Base-by-base conservation (phyloP, 1,139 yeast genomes). In the Saccharomycopsis phalli region DNA sequence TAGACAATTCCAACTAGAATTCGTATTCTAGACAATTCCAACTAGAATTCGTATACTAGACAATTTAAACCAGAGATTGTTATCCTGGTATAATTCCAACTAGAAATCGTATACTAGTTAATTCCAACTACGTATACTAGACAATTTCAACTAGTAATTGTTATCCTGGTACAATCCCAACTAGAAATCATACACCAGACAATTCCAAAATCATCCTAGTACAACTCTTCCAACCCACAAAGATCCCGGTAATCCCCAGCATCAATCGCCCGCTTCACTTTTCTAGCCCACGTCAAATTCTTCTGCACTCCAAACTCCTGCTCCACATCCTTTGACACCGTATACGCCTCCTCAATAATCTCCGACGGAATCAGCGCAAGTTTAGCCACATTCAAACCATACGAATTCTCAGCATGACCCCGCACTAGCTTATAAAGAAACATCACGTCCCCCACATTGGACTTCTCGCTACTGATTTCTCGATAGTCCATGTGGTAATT, bases 401-500 rank as follows among this genome's bases (percentile, higher is more conserved):
- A 83, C 48, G 84, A 81, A 47, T 75, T 74, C 31, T 68, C 65
- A 29, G 83, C 75, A 3, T 69, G 69, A 0, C 93, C 93, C 13
- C 58, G 53, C 3, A 63, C 74, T 43, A 81, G 55, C 37, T 69
- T 74, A 57, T 81, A 83, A 36, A 83, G 61, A 50, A 83, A 82
- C 1, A 79, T 63, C 0, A 69, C 61, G 21, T 59, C 61, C 4
- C 64, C 58, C 60, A 66, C 58, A 19, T 56, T 54, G 22, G 65
- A 65, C 0, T 55, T 54, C 1, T 58, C 55, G 2, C 49, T 38
- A 17, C 53, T 54, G 30, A 50, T 50, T 51, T 78, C 76, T 10
- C 73, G 54, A 52, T 71, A 84, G 11, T 83, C 87, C 93, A 87
- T 81, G 55, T 83, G 93, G 54, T 66, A 79, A 53, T 79, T 81